Conservation (phyloP, 2,329 filamentous ascomycete species). For the Cylindrodendrum hubeiense region DNA sequence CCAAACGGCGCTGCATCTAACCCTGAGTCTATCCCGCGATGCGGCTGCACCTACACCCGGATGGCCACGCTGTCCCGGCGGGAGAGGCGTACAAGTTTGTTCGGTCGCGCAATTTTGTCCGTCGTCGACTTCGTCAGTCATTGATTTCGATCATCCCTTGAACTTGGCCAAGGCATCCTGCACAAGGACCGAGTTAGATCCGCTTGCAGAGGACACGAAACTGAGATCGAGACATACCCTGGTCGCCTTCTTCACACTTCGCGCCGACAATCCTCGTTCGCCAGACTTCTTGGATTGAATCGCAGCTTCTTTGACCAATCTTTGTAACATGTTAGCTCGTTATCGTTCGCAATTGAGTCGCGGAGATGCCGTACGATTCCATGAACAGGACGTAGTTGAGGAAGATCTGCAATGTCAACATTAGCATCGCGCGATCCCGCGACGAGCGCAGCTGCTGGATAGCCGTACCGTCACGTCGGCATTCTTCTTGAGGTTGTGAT, state of each 20-base stretch:
- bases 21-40: background rate
- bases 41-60: background rate
- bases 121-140: background rate
- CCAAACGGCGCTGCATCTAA: constrained; percentile 1
- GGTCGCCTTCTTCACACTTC: constrained; percentile 82
- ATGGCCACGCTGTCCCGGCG: background rate
- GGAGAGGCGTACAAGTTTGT: background rate
- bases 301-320: constrained; percentile 82
- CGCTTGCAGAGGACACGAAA: constrained; percentile 1
- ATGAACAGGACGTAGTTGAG: constrained; percentile 88
- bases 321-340: constrained; percentile 49
- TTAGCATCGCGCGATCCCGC: constrained; percentile 39
- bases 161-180: constrained; percentile 77
- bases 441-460: constrained; percentile 29
- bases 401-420: constrained; percentile 74
- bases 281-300: constrained; percentile 81
- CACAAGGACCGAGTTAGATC: constrained; percentile 21
- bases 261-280: constrained; percentile 79
- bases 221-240: constrained; percentile 64
- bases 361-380: constrained; percentile 62
- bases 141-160: constrained; percentile 68
- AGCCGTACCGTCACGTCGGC: constrained; percentile 81
- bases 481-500: constrained; percentile 84
- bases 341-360: background rate
- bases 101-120: background rate